A percentile compares a stretch with the other conserved stretches of the same genome.
These are phyloP conservation scores for Hymenoscyphus linearis DNA, from an alignment of 2,329 filamentous ascomycete species.

Conservation along the genomic window DNA sequence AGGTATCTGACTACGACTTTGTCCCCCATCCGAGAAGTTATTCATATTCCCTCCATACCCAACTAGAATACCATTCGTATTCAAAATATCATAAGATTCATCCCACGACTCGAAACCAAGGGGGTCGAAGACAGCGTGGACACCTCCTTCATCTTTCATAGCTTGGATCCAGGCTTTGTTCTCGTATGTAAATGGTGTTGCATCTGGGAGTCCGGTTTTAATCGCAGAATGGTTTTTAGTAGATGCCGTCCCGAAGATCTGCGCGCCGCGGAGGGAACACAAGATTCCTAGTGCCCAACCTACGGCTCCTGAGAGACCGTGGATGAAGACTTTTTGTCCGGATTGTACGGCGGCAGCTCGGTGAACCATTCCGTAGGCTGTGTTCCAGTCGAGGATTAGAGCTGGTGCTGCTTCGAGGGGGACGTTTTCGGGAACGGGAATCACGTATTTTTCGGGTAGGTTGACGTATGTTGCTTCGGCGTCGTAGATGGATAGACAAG, in stretches of 20 bases:
- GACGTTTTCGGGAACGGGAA: conserved; percentile 5
- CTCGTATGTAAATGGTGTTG: conserved; percentile 6
- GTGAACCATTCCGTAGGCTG: conserved; percentile 7
- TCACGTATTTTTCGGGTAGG: conserved; percentile 8
- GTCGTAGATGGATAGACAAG: conserved; percentile 8
- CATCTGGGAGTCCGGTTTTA: not conserved
- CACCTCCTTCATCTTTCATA: conserved; percentile 5
- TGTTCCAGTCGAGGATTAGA: conserved; percentile 8
- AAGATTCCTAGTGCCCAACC: conserved; percentile 4
- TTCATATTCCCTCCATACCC: conserved; percentile 8
- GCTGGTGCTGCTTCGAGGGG: conserved; percentile 1
- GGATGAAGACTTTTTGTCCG: conserved; percentile 9
- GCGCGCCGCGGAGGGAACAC: conserved; percentile 1
- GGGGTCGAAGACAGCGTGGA: conserved; percentile 5
- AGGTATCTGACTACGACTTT: not conserved
- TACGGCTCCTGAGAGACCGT: conserved; percentile 6
- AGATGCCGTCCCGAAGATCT: conserved; percentile 6
- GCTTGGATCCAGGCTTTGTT: conserved; percentile 10
- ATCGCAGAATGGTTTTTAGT: conserved; percentile 6
- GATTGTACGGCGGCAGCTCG: not conserved
- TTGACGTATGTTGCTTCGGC: conserved; percentile 4
- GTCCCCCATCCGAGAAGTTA: not conserved
- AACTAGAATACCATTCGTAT: not conserved
- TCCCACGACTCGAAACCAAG: conserved; percentile 11
- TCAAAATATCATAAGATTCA: conserved; percentile 6